A percentile compares a stretch with the other conserved stretches of the same genome.
Conservation (phyloP, 2,329 filamentous ascomycete genomes). For the Dactylellina haptotyla region DNA sequence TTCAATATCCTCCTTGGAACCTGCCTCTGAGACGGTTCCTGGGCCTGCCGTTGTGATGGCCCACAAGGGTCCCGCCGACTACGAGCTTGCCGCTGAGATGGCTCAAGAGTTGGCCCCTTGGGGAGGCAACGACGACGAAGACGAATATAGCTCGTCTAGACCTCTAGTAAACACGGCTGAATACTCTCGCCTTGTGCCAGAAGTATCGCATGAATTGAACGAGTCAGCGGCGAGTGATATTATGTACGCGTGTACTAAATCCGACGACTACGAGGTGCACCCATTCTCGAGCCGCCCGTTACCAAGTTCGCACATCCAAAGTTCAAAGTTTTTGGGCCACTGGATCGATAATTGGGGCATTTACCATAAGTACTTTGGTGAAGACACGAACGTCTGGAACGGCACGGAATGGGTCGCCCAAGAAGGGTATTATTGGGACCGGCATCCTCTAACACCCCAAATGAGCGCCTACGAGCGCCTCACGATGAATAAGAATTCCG, state of each 20-base stretch:
- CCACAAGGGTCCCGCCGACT: constrained; percentile 6
- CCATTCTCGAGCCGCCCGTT: too few species aligned
- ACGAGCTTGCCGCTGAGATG: constrained; percentile 15
- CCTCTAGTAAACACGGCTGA: not conserved
- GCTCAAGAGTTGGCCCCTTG: constrained; percentile 4
- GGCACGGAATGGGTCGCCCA: not conserved
- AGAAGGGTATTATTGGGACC: constrained; percentile 35
- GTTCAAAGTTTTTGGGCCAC: constrained; percentile 20
- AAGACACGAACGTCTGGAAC: not conserved
- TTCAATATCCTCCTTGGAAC: constrained; percentile 1
- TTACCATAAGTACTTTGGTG: constrained; percentile 3
- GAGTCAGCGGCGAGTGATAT: not conserved
- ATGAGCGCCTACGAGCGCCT: constrained; percentile 27
- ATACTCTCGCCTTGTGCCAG: constrained; percentile 1
- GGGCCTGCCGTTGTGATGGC: constrained; percentile 11
- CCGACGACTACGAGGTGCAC: too few species aligned
- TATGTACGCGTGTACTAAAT: not conserved
- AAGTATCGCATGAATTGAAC: not conserved
- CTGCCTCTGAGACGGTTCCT: constrained; percentile 21
- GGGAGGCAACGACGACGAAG: not conserved
- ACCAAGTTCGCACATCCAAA: too few species aligned
- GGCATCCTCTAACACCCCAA: constrained; percentile 30
- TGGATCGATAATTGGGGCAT: constrained; percentile 18
- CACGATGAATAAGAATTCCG: constrained; percentile 14
- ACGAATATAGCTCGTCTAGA: not conserved